Percentiles rank a stretch among this genome's conserved stretches.
Evolutionary conservation across 768 basidiomycete genomes (phyloP).

Genomic region (Clavaria fumosa): DNA sequence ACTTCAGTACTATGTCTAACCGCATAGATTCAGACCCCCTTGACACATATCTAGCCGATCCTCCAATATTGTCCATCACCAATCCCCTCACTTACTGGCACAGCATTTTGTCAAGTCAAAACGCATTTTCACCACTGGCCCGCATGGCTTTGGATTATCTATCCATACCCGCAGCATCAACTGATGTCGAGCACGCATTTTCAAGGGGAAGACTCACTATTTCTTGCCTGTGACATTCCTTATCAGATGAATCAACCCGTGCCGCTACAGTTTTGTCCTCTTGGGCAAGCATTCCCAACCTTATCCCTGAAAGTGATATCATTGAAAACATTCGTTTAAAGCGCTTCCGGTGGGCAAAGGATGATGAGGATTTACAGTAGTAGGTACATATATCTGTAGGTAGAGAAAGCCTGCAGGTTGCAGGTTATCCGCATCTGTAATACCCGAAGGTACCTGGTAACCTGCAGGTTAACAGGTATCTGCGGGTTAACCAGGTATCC

Average conservation of each 20-base stretch:
- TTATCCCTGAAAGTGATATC: background rate
- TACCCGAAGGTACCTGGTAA: too few species aligned
- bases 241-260: constrained; percentile 14
- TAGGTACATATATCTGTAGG: constrained; percentile 8
- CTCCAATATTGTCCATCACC: background rate
- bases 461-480: too few species aligned
- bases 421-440: too few species aligned
- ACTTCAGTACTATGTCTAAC: background rate
- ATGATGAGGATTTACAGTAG: constrained; percentile 11
- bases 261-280: constrained; percentile 18
- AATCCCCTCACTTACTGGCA: background rate
- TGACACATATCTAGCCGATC: constrained; percentile 11
- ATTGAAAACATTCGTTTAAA: background rate
- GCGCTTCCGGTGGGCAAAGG: background rate
- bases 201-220: constrained; percentile 14
- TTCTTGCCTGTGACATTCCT: constrained; percentile 12
- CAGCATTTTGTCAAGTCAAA: constrained; percentile 8
- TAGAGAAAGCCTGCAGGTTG: too few species aligned
- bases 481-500: background rate
- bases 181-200: constrained; percentile 18
- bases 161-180: constrained; percentile 15
- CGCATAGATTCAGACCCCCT: constrained; percentile 13
- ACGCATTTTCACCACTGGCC: constrained; percentile 19
- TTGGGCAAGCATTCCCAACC: constrained; percentile 11
- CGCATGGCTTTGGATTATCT: constrained; percentile 15